Conservation (phyloP, 768 basidiomycete genomes). For the Lepiota brunneoincarnata region DNA sequence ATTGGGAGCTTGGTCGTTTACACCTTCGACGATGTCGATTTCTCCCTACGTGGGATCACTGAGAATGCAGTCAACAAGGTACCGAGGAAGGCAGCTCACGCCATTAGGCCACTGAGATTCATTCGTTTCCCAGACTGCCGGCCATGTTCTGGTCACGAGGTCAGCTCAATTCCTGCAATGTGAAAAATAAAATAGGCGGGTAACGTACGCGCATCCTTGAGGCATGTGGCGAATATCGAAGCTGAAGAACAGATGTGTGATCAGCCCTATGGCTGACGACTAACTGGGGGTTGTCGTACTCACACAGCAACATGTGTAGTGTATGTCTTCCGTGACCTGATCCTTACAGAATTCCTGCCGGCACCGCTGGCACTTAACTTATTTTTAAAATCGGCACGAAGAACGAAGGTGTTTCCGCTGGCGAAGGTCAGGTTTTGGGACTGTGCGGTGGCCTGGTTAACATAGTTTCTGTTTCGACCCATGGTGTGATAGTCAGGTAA, state of each 20-base stretch:
- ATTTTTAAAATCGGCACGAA: slow-evolving; percentile 49
- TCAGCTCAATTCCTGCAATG: not conserved
- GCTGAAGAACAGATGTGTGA: slow-evolving; percentile 15
- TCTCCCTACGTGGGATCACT: slow-evolving; percentile 27
- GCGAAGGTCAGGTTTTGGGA: slow-evolving; percentile 53
- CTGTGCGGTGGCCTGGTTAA: slow-evolving; percentile 35
- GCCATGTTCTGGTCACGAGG: slow-evolving; percentile 31
- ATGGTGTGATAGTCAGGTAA: not conserved
- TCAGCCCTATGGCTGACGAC: no score
- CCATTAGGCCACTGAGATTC: slow-evolving; percentile 48
- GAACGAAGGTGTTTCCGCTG: slow-evolving; percentile 41
- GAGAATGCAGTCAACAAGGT: not conserved
- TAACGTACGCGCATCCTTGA: slow-evolving; percentile 31
- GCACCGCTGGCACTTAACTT: slow-evolving; percentile 41
- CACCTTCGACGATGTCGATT: slow-evolving; percentile 40
- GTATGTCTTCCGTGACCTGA: slow-evolving; percentile 48
- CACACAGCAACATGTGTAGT: slow-evolving; percentile 53
- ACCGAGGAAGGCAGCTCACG: slow-evolving; percentile 15
- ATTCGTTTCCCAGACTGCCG: slow-evolving; percentile 57
- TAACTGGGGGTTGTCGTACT: slow-evolving; percentile 14
- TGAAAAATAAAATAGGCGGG: not conserved
- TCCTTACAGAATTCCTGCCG: slow-evolving; percentile 56
- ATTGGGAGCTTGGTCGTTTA: slow-evolving; percentile 36
- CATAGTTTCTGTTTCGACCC: slow-evolving; percentile 34
- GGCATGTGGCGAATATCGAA: slow-evolving; percentile 38